phyloP scores from a whole-genome alignment of 345 rosid genomes.

The Rhizophora mangle region DNA sequence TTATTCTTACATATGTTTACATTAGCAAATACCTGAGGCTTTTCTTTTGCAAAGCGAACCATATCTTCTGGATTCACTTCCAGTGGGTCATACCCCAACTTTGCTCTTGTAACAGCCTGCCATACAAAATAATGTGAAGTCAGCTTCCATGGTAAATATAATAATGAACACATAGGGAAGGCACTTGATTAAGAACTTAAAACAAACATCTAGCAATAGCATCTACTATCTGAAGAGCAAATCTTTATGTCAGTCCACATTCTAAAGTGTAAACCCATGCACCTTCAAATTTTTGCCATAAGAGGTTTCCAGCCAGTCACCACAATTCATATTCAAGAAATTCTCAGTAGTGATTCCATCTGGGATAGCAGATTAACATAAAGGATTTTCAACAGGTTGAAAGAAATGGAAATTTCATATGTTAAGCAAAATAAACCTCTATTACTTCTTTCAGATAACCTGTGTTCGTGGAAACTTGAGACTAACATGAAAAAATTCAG shows the following conservation, averaged over 20 bases:
- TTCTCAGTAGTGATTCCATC: not conserved
- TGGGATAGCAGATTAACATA: not conserved
- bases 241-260: not conserved
- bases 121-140: constrained; percentile 16
- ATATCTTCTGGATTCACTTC: constrained; percentile 99
- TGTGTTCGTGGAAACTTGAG: not conserved
- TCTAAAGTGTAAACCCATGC: not conserved
- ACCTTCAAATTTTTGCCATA: not conserved
- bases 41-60: constrained; percentile 93
- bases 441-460: constrained; percentile 7
- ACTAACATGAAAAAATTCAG: not conserved
- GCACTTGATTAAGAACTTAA: constrained; percentile 1
- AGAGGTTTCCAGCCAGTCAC: not conserved
- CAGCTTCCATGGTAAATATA: not conserved
- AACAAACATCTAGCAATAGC: not conserved
- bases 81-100: constrained; percentile 91
- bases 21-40: constrained; percentile 68
- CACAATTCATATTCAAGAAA: not conserved
- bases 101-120: constrained; percentile 95
- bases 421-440: not conserved
- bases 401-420: not conserved
- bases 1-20: not conserved
- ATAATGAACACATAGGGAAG: too few relatives aligned
- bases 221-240: too few relatives aligned
- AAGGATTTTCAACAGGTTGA: not conserved